Evolutionary conservation across 208 protist genomes (phyloP).

Genomic region (Crithidia bombi): DNA sequence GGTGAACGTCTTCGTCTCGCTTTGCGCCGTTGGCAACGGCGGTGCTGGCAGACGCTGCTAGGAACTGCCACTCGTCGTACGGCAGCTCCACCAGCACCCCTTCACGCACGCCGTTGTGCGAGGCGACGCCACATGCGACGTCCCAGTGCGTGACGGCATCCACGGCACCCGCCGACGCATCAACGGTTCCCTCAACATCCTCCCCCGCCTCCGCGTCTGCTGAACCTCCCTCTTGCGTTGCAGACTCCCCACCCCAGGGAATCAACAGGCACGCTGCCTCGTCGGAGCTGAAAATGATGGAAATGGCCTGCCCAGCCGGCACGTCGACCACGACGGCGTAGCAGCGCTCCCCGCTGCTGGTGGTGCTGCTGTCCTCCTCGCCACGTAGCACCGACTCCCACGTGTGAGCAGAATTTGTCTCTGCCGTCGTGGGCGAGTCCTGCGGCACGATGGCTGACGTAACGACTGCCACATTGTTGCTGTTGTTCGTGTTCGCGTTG

Average conservation of each 20-base stretch:
- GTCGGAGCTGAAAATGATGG: constrained; percentile 25
- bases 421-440: constrained; percentile 4
- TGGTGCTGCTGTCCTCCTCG: constrained; percentile 2
- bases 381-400: constrained; percentile 3
- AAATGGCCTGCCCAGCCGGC: constrained; percentile 15
- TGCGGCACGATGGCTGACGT: neutral
- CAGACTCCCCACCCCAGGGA: neutral
- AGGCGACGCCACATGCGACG: neutral
- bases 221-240: neutral
- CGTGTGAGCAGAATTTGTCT: constrained; percentile 5
- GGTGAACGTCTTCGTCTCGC: constrained; percentile 92
- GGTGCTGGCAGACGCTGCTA: constrained; percentile 59
- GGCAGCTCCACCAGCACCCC: constrained; percentile 21
- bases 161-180: neutral
- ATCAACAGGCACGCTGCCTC: constrained; percentile 11
- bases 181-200: neutral
- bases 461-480: neutral
- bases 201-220: neutral
- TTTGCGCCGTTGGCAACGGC: constrained; percentile 90
- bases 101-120: neutral
- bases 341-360: constrained; percentile 6
- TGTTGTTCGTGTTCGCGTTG: neutral
- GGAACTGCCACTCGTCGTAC: constrained; percentile 27
- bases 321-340: constrained; percentile 27
- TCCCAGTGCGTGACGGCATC: constrained; percentile 3